Evolutionary conservation across 2,329 filamentous ascomycete species (phyloP), one percentile per base, ranked within the genome.

Genomic region (Phyllosticta citriasiana): DNA sequence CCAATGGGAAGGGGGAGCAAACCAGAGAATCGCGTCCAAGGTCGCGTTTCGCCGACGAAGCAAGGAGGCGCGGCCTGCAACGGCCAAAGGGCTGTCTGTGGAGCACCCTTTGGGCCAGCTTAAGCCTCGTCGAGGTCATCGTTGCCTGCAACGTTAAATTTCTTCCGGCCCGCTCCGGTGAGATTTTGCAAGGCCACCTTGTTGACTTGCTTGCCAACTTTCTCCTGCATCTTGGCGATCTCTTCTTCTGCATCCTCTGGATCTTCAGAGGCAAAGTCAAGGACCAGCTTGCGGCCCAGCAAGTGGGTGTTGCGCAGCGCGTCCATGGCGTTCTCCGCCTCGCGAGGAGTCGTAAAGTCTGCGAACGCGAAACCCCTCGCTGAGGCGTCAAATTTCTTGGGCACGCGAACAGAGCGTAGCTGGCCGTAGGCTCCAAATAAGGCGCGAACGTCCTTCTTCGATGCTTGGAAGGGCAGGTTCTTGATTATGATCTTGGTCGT

Each of bases 401-500:
- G 94, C 70, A 99, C 84, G 65, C 94, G 89, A 64, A 99, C 90
- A 59, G 91, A 93, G 70, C 91, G 88, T 65, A 99, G 84, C 73
- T 96, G 88, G 54, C 94, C 95, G 76, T 97, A 97, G 40, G 90
- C 86, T 64, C 89, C 86, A 72, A 97, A 92, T 52, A 97, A 81
- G 59, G 88, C 81, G 65, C 90, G 85, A 62, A 99, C 82, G 72
- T 99, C 94, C 74, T 95, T 94, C 79, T 96, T 97, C 59, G 86
- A 88, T 56, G 89, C 88, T 78, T 97, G 91, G 78, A 99, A 99
- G 22, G 94, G 93, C 75, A 99, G 78, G 79, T 99, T 99, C 81
- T 97, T 99, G 79, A 99, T 88, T 75, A 97, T 87, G 71, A 99
- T 88, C 82, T 97, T 97, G 55, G 92, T 97, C 66, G 85, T 84